Evolutionary conservation across 345 rosid species (phyloP).

Genomic region (Populus alba): DNA sequence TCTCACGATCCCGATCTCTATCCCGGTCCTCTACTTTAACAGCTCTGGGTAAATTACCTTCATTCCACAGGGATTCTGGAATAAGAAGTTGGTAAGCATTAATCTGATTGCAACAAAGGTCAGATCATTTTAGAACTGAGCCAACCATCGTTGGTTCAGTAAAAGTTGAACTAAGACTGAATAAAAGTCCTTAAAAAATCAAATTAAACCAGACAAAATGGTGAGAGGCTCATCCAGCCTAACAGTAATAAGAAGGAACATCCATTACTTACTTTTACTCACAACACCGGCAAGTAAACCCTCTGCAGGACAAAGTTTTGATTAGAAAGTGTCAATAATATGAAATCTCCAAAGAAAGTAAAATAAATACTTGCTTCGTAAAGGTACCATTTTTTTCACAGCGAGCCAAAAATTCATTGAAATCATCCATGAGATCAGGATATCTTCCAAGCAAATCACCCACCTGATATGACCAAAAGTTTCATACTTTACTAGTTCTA

Average conservation of each 20-base stretch:
- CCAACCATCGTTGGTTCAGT: background rate
- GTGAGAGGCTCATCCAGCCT: slow-evolving; percentile 5
- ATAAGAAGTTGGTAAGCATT: slow-evolving; percentile 14
- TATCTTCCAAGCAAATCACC: slow-evolving; percentile 68
- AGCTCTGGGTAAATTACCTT: slow-evolving; percentile 61
- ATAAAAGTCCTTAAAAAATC: background rate
- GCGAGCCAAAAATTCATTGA: slow-evolving; percentile 72
- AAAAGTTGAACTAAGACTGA: background rate
- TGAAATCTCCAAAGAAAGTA: slow-evolving; percentile 13
- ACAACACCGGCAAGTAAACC: slow-evolving; percentile 80
- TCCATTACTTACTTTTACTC: slow-evolving; percentile 69
- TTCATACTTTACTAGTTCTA: slow-evolving; percentile 11
- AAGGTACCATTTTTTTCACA: slow-evolving; percentile 81
- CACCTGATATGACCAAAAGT: slow-evolving; percentile 47
- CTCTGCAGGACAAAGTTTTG: slow-evolving; percentile 48
- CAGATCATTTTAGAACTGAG: slow-evolving; percentile 4
- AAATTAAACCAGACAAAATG: background rate
- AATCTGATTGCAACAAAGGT: slow-evolving; percentile 5
- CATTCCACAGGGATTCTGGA: slow-evolving; percentile 61
- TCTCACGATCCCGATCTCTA: slow-evolving; percentile 59
- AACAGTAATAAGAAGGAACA: slow-evolving; percentile 10
- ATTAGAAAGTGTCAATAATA: slow-evolving; percentile 20
- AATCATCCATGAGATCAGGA: slow-evolving; percentile 85
- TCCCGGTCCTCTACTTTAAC: slow-evolving; percentile 71
- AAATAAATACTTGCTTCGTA: slow-evolving; percentile 14